These are phyloP conservation scores for Apophysomyces elegans DNA, from an alignment of 371 early-diverging fungal species.

Conservation along the genomic window DNA sequence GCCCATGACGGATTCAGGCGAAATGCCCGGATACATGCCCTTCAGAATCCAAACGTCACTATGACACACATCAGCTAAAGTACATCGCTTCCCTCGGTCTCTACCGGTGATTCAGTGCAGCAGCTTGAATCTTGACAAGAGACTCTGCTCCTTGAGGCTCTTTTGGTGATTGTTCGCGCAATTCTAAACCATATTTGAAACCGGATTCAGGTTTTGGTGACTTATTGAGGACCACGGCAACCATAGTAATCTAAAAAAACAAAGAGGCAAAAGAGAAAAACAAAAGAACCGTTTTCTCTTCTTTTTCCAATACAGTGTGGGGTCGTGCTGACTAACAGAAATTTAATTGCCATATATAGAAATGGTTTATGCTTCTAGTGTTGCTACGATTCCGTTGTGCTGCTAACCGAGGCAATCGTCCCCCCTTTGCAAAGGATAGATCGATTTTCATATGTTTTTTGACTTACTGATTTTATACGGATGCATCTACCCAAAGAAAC, in stretches of 20 bases:
- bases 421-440: no score
- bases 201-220: constrained; percentile 13
- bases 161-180: constrained; percentile 16
- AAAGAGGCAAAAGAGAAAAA: no score
- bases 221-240: constrained; percentile 20
- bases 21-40: constrained; percentile 49
- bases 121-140: constrained; percentile 63
- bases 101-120: constrained; percentile 73
- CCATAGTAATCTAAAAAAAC: constrained; percentile 1
- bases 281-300: no score
- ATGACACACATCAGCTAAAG: not conserved
- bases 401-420: no score
- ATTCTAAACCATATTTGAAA: constrained; percentile 33
- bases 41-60: constrained; percentile 68
- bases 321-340: no score
- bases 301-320: no score
- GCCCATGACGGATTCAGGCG: constrained; percentile 56
- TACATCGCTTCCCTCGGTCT: not conserved
- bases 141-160: constrained; percentile 37
- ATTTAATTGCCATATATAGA: no score
- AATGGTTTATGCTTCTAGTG: no score
- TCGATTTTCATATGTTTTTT: no score
- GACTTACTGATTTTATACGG: no score
- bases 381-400: no score
- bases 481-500: no score